Evolutionary conservation across 2,329 filamentous ascomycete species (phyloP), one percentile per base, ranked within the genome.

Genomic region (Aureobasidium pullulans): DNA sequence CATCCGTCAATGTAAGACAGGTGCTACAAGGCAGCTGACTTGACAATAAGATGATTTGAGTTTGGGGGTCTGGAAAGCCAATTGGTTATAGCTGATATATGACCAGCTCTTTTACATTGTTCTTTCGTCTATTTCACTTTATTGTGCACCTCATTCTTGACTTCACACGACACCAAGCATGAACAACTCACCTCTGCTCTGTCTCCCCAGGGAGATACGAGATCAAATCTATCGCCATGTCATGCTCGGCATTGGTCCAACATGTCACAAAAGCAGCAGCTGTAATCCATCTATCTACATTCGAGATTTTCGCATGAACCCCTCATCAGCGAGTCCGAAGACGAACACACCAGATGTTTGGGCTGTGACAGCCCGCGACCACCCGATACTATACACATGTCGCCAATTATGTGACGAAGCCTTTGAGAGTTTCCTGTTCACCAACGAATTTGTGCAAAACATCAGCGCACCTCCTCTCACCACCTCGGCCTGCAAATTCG

Each of bases 1-100:
- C 28, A 56, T 56, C 52, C 29, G 52, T 56, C 52, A 43, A 56
- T 44, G 52, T 56, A 44, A 56, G 52, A 56, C 52, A 56, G 29
- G 37, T 19, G 50, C 2, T 34, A 54, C 2, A 39, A 31, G 23
- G 49, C 49, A 42, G 32, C 49, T 53, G 49, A 53, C 49, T 36
- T 29, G n/a, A 13, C 10, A 28, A 32, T 32, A 40, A 40, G 36
- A 42, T 32, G 23, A 53, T 53, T 53, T 53, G 49, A 53, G 49
- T 53, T 53, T n/a, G 49, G 34, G 19, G 32, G 10, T 13, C 40
- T 6, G 47, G 15, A 23, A 53, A 29, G 15, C 32, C 36, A 32
- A 42, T 53, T 34, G 23, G 4, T 13, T 8, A 32, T 40, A 42
- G 11, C 19, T 40, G 36, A 42, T 32, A 53, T 28, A 39, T 53